phyloP scores from a whole-genome alignment of 179 eudicot species.

The Kewa caespitosa region DNA sequence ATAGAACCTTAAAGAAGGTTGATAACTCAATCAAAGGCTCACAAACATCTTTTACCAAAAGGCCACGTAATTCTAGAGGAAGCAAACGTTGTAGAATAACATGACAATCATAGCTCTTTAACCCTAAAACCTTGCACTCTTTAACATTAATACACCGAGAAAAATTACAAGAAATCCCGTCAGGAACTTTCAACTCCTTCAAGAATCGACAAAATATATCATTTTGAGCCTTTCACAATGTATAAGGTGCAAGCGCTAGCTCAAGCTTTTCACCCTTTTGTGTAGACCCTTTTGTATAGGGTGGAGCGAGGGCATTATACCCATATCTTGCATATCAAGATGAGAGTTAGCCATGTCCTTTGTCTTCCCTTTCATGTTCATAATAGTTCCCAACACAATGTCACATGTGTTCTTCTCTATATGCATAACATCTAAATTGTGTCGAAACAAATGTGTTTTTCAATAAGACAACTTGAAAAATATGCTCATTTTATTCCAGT shows the following conservation, averaged over 20 bases:
- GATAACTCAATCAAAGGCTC: slow-evolving; percentile 5
- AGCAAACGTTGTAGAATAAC: not conserved
- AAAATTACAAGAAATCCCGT: slow-evolving; percentile 15
- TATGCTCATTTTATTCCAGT: slow-evolving; percentile 9
- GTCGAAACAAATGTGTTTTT: not conserved
- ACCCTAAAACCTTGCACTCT: not conserved
- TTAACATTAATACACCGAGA: slow-evolving; percentile 15
- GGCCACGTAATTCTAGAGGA: slow-evolving; percentile 8
- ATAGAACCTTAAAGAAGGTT: not conserved
- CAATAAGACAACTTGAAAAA: slow-evolving; percentile 3
- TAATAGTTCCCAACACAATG: not conserved
- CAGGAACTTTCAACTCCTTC: not conserved
- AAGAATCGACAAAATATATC: slow-evolving; percentile 9
- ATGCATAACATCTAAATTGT: slow-evolving; percentile 14
- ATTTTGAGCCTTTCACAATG: not conserved
- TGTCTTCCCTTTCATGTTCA: slow-evolving; percentile 12
- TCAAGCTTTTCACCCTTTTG: not conserved
- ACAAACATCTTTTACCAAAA: not conserved
- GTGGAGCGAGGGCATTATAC: not conserved
- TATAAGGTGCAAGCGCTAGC: not conserved
- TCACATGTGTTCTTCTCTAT: slow-evolving; percentile 16
- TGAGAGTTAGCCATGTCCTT: slow-evolving; percentile 8
- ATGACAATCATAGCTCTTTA: slow-evolving; percentile 25
- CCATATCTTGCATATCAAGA: slow-evolving; percentile 2
- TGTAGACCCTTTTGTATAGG: too few species aligned